Conservation (phyloP, 2,329 filamentous ascomycete genomes). For the Hypoxylon sp. region DNA sequence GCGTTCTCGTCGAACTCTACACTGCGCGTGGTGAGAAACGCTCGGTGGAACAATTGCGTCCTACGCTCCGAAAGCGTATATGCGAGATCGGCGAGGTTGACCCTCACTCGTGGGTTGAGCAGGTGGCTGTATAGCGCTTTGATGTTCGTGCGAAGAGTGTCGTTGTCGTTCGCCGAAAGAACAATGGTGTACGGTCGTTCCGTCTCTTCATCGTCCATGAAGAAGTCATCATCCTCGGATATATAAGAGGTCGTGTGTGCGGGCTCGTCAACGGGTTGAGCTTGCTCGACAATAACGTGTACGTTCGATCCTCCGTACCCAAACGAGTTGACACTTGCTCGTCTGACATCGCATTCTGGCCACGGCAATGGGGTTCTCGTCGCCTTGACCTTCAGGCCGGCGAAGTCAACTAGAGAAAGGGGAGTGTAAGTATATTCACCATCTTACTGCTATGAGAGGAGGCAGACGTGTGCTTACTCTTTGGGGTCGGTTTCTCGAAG, state of each 20-base stretch:
- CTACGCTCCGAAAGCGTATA: constrained; percentile 43
- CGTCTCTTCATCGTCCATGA: background rate
- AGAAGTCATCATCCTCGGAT: background rate
- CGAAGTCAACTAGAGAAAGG: constrained; percentile 36
- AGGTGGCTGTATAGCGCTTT: constrained; percentile 37
- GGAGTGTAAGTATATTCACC: no score
- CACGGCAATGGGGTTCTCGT: constrained; percentile 30
- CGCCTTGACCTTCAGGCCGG: constrained; percentile 23
- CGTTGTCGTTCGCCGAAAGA: constrained; percentile 40
- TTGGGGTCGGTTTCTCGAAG: constrained; percentile 34
- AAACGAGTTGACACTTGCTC: constrained; percentile 47
- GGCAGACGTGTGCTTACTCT: no score
- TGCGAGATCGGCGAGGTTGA: constrained; percentile 38
- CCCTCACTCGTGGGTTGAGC: constrained; percentile 37
- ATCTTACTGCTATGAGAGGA: no score
- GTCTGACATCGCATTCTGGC: constrained; percentile 32
- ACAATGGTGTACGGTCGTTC: constrained; percentile 16
- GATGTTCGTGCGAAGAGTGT: constrained; percentile 37
- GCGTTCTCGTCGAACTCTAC: background rate
- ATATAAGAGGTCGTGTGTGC: constrained; percentile 14
- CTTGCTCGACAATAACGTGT: constrained; percentile 41
- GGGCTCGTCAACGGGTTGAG: background rate
- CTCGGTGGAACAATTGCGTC: constrained; percentile 31
- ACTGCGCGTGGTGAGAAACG: constrained; percentile 29
- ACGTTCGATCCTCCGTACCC: constrained; percentile 49